Conservation (phyloP, 2,329 filamentous ascomycete genomes). For the Phoma herbarum region DNA sequence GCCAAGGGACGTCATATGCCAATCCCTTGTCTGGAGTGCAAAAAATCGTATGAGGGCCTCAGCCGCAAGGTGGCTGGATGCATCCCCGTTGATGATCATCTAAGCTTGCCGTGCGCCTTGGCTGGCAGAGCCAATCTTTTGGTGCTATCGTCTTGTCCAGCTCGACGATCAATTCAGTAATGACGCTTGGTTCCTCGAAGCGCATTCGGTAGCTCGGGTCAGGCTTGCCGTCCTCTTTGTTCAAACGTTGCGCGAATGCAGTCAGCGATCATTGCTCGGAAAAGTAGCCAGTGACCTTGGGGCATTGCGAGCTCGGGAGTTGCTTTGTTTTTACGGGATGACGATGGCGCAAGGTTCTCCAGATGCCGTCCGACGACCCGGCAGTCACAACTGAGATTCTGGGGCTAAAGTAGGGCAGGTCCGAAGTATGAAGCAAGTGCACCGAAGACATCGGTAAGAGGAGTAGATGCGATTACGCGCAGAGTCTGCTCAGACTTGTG, state of each 20-base stretch:
- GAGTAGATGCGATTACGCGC: background rate
- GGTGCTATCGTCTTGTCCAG: background rate
- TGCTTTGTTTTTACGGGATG: background rate
- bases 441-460: background rate
- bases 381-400: background rate
- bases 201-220: background rate
- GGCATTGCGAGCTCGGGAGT: background rate
- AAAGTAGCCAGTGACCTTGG: background rate
- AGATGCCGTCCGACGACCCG: background rate
- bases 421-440: background rate
- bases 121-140: conserved; percentile 4
- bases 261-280: background rate
- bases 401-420: background rate
- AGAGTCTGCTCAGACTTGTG: background rate
- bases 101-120: conserved; percentile 5
- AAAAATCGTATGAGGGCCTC: conserved; percentile 1
- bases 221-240: background rate
- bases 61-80: conserved; percentile 1
- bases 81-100: background rate
- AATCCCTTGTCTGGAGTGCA: conserved; percentile 4
- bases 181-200: conserved; percentile 1
- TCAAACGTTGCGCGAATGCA: background rate
- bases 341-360: background rate
- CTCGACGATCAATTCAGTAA: background rate
- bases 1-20: conserved; percentile 14